These are phyloP conservation scores for Penicillium malachiteum DNA, from an alignment of 495 filamentous ascomycete species.

Conservation along the genomic window DNA sequence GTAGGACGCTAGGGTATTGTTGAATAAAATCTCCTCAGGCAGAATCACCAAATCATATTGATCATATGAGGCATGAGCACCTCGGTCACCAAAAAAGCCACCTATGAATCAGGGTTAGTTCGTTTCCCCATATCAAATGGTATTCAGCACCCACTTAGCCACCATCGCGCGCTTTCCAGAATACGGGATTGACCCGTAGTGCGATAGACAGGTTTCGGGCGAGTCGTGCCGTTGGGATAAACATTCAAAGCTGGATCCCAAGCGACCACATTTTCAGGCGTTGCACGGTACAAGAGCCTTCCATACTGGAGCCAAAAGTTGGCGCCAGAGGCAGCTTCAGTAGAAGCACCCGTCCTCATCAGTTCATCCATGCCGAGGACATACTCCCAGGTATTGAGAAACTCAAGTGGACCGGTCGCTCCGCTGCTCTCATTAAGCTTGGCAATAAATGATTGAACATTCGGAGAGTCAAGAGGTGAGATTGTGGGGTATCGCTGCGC, in stretches of 20 bases:
- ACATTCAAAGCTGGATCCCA: slow-evolving; percentile 45
- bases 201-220: slow-evolving; percentile 46
- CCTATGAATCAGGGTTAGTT: slow-evolving; percentile 8
- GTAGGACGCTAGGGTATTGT: slow-evolving; percentile 51
- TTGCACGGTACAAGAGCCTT: slow-evolving; percentile 47
- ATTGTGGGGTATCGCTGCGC: slow-evolving; percentile 50
- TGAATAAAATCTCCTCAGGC: slow-evolving; percentile 45
- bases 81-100: slow-evolving; percentile 39
- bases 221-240: slow-evolving; percentile 44
- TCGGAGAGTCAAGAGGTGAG: slow-evolving; percentile 39
- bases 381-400: slow-evolving; percentile 52
- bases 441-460: slow-evolving; percentile 47
- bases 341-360: slow-evolving; percentile 47
- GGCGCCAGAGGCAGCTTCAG: slow-evolving; percentile 50
- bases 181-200: slow-evolving; percentile 52
- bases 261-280: slow-evolving; percentile 29
- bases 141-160: slow-evolving; percentile 30
- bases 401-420: slow-evolving; percentile 43
- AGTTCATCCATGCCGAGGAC: slow-evolving; percentile 42
- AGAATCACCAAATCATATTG: slow-evolving; percentile 47
- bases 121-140: background rate
- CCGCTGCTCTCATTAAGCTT: slow-evolving; percentile 35
- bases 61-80: slow-evolving; percentile 35
- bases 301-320: slow-evolving; percentile 56
- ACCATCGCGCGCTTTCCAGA: slow-evolving; percentile 47